A percentile compares a stretch with the other conserved stretches of the same genome.
These are phyloP conservation scores for Lepidopterella palustris DNA, from an alignment of 495 filamentous ascomycete genomes.

Conservation along the genomic window DNA sequence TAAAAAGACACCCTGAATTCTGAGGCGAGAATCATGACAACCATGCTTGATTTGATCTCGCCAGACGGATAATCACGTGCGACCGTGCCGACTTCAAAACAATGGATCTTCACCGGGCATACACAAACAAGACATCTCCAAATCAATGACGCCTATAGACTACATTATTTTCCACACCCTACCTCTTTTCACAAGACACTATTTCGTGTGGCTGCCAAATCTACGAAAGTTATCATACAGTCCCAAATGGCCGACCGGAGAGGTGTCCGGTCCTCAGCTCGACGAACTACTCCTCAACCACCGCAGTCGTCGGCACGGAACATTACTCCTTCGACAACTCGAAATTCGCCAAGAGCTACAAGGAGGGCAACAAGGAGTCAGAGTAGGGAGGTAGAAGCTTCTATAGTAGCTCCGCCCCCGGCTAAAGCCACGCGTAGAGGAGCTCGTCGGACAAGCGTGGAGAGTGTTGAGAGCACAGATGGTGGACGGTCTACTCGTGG, in stretches of 20 bases:
- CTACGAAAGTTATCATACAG: not conserved
- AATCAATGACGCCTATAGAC: too few species aligned
- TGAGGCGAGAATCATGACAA: too few species aligned
- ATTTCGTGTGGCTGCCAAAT: not conserved
- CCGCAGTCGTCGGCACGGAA: slow-evolving; percentile 13
- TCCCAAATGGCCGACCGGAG: slow-evolving; percentile 34
- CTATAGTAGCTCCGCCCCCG: not conserved
- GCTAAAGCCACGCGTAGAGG: slow-evolving; percentile 17
- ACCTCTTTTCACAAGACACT: not conserved
- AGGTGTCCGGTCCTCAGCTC: slow-evolving; percentile 20
- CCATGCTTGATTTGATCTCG: too few species aligned
- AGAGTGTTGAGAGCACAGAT: slow-evolving; percentile 23
- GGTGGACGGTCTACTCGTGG: slow-evolving; percentile 12
- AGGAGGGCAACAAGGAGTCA: slow-evolving; percentile 36
- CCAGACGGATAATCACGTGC: too few species aligned
- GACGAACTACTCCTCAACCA: slow-evolving; percentile 14
- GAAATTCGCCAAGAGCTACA: slow-evolving; percentile 21
- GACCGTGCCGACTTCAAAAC: too few species aligned
- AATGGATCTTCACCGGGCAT: too few species aligned
- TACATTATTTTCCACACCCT: not conserved
- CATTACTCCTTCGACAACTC: slow-evolving; percentile 19
- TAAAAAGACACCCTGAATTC: too few species aligned
- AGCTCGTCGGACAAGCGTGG: slow-evolving; percentile 35
- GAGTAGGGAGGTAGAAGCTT: slow-evolving; percentile 36
- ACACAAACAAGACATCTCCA: too few species aligned